Percentiles rank a stretch among this genome's conserved stretches.
Evolutionary conservation across 2,329 filamentous ascomycete genomes (phyloP).

Genomic region (Lachnum nothofagi): DNA sequence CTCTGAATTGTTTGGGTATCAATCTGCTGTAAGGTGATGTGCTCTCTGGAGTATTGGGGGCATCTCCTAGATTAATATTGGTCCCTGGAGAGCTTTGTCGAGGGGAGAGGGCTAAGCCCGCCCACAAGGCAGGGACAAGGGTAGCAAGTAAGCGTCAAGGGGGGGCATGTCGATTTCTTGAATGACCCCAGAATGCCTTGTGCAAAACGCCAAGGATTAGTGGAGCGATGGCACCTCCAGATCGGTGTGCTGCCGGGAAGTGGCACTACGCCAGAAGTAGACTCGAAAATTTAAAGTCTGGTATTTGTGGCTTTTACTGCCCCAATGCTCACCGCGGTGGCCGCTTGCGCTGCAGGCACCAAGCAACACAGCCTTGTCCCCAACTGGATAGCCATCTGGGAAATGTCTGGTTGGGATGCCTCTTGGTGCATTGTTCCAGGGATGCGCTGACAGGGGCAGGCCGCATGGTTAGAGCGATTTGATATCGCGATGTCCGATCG

Average conservation of each 20-base stretch:
- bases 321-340: slow-evolving; percentile 9
- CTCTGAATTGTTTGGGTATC: slow-evolving; percentile 9
- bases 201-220: neutral
- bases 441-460: slow-evolving; percentile 9
- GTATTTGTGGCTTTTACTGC: neutral
- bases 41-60: slow-evolving; percentile 11
- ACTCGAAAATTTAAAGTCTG: neutral
- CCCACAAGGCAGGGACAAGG: slow-evolving; percentile 6
- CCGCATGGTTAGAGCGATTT: slow-evolving; percentile 10
- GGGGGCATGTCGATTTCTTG: neutral
- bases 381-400: slow-evolving; percentile 7
- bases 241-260: neutral
- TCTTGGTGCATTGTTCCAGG: slow-evolving; percentile 13
- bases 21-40: slow-evolving; percentile 4
- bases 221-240: neutral
- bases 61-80: slow-evolving; percentile 18
- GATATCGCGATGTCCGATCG: slow-evolving; percentile 15
- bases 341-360: slow-evolving; percentile 9
- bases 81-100: slow-evolving; percentile 2
- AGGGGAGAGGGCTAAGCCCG: slow-evolving; percentile 4
- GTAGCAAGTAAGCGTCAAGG: neutral
- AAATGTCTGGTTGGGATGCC: slow-evolving; percentile 13
- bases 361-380: slow-evolving; percentile 20
- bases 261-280: neutral
- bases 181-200: slow-evolving; percentile 4